phyloP scores from a whole-genome alignment of 441 rosid genomes.

The Jatropha multifida region DNA sequence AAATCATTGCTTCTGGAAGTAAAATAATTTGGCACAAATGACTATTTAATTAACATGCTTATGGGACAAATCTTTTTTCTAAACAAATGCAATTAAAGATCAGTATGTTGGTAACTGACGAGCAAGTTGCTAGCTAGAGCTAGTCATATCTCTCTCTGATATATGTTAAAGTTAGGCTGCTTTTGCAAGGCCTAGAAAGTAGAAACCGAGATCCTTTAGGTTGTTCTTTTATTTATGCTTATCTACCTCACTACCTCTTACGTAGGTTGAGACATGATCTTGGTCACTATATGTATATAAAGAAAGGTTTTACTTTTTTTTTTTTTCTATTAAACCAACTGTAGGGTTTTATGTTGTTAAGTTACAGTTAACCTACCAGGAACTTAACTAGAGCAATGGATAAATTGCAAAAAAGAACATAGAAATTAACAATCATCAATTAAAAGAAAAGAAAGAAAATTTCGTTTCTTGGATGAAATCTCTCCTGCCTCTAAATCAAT shows the following conservation, averaged over 20 bases:
- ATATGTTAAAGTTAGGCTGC: constrained; percentile 1
- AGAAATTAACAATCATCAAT: background rate
- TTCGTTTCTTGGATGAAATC: background rate
- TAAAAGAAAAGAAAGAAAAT: background rate
- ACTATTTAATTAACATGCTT: too few species aligned
- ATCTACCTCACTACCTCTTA: background rate
- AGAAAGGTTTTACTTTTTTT: background rate
- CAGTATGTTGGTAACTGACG: constrained; percentile 25
- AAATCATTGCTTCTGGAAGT: too few species aligned
- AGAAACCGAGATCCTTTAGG: background rate
- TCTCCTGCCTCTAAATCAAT: background rate
- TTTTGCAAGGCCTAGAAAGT: background rate
- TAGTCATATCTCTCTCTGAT: background rate
- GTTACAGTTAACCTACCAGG: constrained; percentile 48
- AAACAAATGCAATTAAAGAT: background rate
- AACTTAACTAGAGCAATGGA: constrained; percentile 1
- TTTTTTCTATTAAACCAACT: constrained; percentile 9
- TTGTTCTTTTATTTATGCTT: background rate
- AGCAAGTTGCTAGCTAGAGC: constrained; percentile 5
- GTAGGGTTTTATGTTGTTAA: constrained; percentile 24
- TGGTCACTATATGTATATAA: background rate
- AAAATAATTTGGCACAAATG: too few species aligned
- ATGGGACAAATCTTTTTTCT: too few species aligned
- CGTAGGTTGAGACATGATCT: background rate
- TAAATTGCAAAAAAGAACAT: background rate